Evolutionary conservation across 176 grass and related monocot species (phyloP).

Genomic region (Saccharum spontaneum): DNA sequence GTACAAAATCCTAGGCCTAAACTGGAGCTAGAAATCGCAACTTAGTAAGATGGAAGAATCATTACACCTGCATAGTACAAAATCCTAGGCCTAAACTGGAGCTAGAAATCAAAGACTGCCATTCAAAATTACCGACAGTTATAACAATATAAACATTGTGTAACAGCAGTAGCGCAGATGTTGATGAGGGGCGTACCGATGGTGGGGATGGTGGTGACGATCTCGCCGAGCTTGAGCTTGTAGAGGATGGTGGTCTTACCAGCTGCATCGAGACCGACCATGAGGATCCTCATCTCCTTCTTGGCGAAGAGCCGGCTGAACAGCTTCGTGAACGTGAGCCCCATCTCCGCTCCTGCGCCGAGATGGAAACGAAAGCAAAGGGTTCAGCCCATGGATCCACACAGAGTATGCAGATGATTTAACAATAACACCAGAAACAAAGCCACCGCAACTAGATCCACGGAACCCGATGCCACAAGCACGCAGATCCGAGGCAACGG

Average conservation of each 20-base stretch:
- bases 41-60: not conserved
- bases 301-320: slow-evolving; percentile 90
- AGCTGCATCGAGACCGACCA: slow-evolving; percentile 86
- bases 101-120: not conserved
- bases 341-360: slow-evolving; percentile 56
- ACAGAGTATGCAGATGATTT: not conserved
- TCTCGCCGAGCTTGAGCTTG: slow-evolving; percentile 93
- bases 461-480: not conserved
- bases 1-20: not conserved
- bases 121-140: not conserved
- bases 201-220: slow-evolving; percentile 88
- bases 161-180: not conserved
- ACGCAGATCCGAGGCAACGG: slow-evolving; percentile 23
- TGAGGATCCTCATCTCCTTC: slow-evolving; percentile 94
- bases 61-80: not conserved
- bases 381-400: slow-evolving; percentile 19
- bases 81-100: not conserved
- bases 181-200: slow-evolving; percentile 43
- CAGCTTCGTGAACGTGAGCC: slow-evolving; percentile 87
- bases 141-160: not conserved
- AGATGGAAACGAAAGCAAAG: not conserved
- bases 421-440: not conserved
- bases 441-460: slow-evolving; percentile 28
- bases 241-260: slow-evolving; percentile 96
- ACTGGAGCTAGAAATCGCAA: not conserved